Conservation (phyloP, 2,329 filamentous ascomycete genomes). For the Fusarium foetens region DNA sequence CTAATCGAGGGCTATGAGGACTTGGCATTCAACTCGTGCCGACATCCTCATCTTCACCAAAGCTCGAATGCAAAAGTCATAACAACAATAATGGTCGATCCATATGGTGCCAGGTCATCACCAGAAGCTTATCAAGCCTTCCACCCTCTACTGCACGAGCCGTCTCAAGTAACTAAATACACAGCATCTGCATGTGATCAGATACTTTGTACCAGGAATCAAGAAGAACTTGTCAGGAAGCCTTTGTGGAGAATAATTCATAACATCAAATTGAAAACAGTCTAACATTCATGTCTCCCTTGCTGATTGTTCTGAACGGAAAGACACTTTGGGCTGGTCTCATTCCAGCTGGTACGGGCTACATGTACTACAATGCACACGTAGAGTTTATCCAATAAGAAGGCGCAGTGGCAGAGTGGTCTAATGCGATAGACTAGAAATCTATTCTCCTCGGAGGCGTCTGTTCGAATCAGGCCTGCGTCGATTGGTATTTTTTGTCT, state of each 20-base stretch:
- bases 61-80: neutral
- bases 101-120: neutral
- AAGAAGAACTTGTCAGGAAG: fast-evolving
- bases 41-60: neutral
- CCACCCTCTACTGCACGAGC: neutral
- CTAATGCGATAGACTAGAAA: conserved; percentile 38
- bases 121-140: neutral
- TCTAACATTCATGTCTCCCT: neutral
- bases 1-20: neutral
- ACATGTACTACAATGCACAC: neutral
- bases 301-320: neutral
- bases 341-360: fast-evolving
- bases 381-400: neutral
- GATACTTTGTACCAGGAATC: neutral
- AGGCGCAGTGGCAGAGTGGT: conserved; percentile 37
- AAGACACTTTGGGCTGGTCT: fast-evolving
- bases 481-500: conserved; percentile 5
- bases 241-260: neutral
- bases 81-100: neutral
- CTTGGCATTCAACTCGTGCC: neutral
- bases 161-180: neutral
- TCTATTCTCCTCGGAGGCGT: conserved; percentile 36
- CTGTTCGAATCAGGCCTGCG: conserved; percentile 36
- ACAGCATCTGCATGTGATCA: too few species aligned
- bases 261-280: neutral